phyloP scores from a whole-genome alignment of 345 rosid genomes.

The Eucalyptus tenuipes region DNA sequence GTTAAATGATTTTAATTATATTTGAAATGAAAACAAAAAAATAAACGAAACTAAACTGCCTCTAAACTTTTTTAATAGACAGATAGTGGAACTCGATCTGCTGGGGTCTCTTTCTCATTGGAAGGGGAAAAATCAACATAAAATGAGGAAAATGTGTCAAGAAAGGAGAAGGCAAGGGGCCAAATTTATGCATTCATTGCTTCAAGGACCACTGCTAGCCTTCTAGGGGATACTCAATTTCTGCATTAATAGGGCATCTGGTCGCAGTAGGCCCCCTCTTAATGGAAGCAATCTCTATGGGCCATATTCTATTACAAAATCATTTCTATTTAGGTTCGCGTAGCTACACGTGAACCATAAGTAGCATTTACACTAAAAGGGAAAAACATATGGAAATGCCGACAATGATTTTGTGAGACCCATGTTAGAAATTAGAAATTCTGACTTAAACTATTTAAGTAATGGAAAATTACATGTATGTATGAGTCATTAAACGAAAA shows the following conservation, averaged over 20 bases:
- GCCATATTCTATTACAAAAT: not conserved
- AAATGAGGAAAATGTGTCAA: not conserved
- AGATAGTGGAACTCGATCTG: not conserved
- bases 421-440: not conserved
- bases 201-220: not conserved
- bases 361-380: not conserved
- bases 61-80: not conserved
- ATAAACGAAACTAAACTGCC: not conserved
- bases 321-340: not conserved
- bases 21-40: not conserved
- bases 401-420: not conserved
- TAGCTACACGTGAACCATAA: not conserved
- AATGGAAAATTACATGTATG: not conserved
- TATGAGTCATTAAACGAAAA: not conserved
- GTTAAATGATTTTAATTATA: not conserved
- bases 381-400: not conserved
- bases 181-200: not conserved
- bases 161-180: not conserved
- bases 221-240: not conserved
- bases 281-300: not conserved
- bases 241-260: not conserved
- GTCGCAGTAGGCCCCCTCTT: not conserved
- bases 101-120: not conserved
- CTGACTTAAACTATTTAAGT: not conserved
- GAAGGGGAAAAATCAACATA: not conserved